phyloP scores from a whole-genome alignment of 73 alveolate species.

The Symbiodinium pilosum region DNA sequence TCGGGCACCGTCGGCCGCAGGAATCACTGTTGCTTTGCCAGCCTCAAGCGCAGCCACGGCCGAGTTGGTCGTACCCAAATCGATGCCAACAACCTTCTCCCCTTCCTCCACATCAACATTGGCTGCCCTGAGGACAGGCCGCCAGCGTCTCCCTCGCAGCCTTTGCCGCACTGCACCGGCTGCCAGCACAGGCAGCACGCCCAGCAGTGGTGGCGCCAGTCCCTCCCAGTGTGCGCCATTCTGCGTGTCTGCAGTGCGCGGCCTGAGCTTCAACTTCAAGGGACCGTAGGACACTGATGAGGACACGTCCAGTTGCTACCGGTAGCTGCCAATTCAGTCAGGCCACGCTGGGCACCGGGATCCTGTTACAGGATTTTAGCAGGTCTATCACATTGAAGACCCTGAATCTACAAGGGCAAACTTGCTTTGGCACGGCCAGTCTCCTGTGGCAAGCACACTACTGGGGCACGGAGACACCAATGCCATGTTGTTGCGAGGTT shows the following conservation, averaged over 20 bases:
- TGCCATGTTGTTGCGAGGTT: not conserved
- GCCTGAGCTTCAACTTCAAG: not conserved
- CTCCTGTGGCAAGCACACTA: not conserved
- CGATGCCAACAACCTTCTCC: slow-evolving; percentile 98
- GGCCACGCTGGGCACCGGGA: not conserved
- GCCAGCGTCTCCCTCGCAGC: not conserved
- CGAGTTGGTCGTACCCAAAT: slow-evolving; percentile 99
- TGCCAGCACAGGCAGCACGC: slow-evolving; percentile 17
- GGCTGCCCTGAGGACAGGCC: not conserved
- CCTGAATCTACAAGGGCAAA: too few relatives aligned
- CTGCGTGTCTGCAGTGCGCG: not conserved
- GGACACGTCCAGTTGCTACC: too few relatives aligned
- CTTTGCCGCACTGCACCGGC: slow-evolving; percentile 2
- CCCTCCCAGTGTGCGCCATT: not conserved
- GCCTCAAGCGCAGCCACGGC: slow-evolving; percentile 99
- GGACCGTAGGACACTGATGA: not conserved
- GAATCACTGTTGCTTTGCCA: slow-evolving; percentile 98
- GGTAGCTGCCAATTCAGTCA: not conserved
- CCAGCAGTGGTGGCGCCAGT: not conserved
- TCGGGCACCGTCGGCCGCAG: slow-evolving; percentile 99
- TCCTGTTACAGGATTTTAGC: not conserved
- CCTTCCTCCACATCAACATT: slow-evolving; percentile 50
- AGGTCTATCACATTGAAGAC: too few relatives aligned
- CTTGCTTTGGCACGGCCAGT: too few relatives aligned
- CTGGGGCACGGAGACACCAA: not conserved